Evolutionary conservation across 2,329 filamentous ascomycete genomes (phyloP).

Genomic region (Hypomyces rosellus): DNA sequence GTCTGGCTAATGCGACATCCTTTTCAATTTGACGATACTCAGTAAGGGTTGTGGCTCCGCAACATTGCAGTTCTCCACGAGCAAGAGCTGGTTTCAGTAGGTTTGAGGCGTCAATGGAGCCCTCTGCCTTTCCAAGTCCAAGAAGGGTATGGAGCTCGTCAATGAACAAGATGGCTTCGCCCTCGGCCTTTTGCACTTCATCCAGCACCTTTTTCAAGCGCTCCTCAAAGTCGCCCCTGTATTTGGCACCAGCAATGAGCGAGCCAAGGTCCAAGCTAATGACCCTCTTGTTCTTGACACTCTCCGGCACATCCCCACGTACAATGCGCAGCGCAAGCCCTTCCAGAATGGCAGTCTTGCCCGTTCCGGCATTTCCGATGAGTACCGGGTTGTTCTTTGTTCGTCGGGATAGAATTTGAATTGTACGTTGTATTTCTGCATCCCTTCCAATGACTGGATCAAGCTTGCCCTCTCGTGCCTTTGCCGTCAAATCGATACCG

Average conservation of each 20-base stretch:
- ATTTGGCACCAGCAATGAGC: slow-evolving; percentile 92
- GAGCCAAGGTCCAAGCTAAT: slow-evolving; percentile 83
- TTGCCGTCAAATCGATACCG: slow-evolving; percentile 81
- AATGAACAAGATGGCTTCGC: slow-evolving; percentile 88
- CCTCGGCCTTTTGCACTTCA: slow-evolving; percentile 84
- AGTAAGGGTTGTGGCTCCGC: slow-evolving; percentile 85
- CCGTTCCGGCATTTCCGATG: slow-evolving; percentile 86
- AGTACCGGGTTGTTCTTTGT: slow-evolving; percentile 96
- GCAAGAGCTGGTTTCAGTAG: slow-evolving; percentile 90
- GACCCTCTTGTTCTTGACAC: slow-evolving; percentile 89
- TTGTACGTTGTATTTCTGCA: slow-evolving; percentile 84
- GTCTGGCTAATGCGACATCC: slow-evolving; percentile 82
- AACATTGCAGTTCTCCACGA: slow-evolving; percentile 88
- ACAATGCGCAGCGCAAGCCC: slow-evolving; percentile 87
- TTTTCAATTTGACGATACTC: slow-evolving; percentile 95
- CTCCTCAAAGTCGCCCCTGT: slow-evolving; percentile 93
- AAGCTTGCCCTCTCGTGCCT: slow-evolving; percentile 80
- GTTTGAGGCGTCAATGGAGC: slow-evolving; percentile 94
- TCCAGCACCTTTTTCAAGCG: slow-evolving; percentile 83
- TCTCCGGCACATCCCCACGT: slow-evolving; percentile 87
- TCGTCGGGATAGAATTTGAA: slow-evolving; percentile 83
- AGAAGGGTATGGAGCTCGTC: slow-evolving; percentile 90
- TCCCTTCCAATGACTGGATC: slow-evolving; percentile 95
- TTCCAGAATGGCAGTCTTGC: slow-evolving; percentile 90
- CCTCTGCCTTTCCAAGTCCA: slow-evolving; percentile 89